Percentiles rank a stretch among this genome's conserved stretches.
Conservation (phyloP, 2,329 filamentous ascomycete species). For the Sclerotinia sclerotiorum region DNA sequence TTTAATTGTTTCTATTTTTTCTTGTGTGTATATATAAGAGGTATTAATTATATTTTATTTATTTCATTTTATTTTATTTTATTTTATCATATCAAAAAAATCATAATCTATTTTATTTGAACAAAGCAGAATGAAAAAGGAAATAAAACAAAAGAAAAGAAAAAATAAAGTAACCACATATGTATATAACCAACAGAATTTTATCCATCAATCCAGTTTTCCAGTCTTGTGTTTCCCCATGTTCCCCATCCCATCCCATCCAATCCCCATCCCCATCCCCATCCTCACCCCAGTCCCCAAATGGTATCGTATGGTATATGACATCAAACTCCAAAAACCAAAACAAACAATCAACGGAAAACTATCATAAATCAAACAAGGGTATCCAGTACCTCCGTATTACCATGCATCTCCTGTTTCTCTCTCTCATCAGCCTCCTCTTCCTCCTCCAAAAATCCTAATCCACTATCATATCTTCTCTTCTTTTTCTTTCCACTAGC, state of each 20-base stretch:
- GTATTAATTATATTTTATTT: not conserved
- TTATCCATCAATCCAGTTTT: not conserved
- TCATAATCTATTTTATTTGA: not conserved
- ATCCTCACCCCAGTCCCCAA: not conserved
- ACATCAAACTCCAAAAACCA: constrained; percentile 5
- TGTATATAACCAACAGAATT: not conserved
- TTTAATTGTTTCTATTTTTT: not conserved
- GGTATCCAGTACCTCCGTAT: not conserved
- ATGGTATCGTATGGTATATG: not conserved
- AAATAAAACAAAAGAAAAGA: not conserved
- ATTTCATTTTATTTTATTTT: not conserved
- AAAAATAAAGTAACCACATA: not conserved
- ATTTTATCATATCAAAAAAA: not conserved
- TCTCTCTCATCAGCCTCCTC: constrained; percentile 37
- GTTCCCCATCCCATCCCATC: not conserved
- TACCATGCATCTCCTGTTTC: not conserved
- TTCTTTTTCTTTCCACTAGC: constrained; percentile 41
- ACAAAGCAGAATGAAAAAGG: not conserved
- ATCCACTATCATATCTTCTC: constrained; percentile 54
- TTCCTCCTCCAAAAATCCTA: constrained; percentile 57
- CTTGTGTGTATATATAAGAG: not conserved
- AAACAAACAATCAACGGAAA: not conserved
- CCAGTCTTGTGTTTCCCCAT: not conserved
- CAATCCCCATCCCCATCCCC: not conserved
- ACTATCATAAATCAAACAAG: not conserved